Percentiles rank a stretch among this genome's conserved stretches.
These are phyloP conservation scores for Rhizopus microsporus DNA, from an alignment of 371 early-diverging fungal genomes.

Conservation along the genomic window DNA sequence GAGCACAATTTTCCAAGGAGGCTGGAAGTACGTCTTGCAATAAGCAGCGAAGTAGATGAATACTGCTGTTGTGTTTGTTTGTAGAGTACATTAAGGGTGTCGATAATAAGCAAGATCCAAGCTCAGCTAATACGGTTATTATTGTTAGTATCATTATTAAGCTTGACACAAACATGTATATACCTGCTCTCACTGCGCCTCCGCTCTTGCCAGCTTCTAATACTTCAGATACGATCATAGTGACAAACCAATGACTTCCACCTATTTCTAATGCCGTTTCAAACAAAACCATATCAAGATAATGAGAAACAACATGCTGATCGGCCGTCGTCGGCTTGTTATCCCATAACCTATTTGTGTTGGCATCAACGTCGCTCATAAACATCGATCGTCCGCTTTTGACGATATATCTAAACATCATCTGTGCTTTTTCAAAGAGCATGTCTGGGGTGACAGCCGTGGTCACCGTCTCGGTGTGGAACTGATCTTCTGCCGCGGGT, in stretches of 20 bases:
- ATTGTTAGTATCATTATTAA: background rate
- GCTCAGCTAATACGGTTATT: conserved; percentile 49
- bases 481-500: conserved; percentile 6
- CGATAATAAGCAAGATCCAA: conserved; percentile 48
- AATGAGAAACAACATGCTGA: conserved; percentile 37
- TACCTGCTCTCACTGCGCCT: conserved; percentile 56
- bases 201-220: conserved; percentile 52
- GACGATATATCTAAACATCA: conserved; percentile 51
- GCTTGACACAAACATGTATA: background rate
- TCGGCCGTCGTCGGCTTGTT: conserved; percentile 13
- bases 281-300: conserved; percentile 51
- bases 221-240: conserved; percentile 49
- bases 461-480: conserved; percentile 31
- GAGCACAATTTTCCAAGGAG: conserved; percentile 24
- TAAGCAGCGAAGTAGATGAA: conserved; percentile 38
- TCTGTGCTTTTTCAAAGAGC: conserved; percentile 38
- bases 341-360: conserved; percentile 36
- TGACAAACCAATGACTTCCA: conserved; percentile 49
- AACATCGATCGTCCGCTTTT: conserved; percentile 53
- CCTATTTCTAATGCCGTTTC: conserved; percentile 47
- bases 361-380: conserved; percentile 52
- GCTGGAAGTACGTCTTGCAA: conserved; percentile 41
- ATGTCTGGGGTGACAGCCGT: conserved; percentile 34
- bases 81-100: conserved; percentile 34
- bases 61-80: conserved; percentile 28